These are phyloP conservation scores for Aspergillus novoparasiticus DNA, from an alignment of 2,329 filamentous ascomycete genomes.

Conservation along the genomic window DNA sequence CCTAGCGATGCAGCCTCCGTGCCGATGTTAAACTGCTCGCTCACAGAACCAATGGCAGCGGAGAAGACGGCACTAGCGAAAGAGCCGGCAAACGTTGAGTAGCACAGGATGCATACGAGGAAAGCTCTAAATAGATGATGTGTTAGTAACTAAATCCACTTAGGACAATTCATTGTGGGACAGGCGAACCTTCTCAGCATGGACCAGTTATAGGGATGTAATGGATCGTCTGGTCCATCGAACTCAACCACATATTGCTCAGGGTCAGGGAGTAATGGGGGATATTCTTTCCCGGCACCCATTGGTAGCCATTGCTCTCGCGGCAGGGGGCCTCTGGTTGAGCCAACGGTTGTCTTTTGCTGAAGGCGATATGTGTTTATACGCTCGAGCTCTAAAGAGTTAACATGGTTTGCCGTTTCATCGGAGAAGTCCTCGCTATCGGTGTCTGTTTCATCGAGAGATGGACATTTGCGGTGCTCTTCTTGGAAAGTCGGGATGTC, in stretches of 20 bases:
- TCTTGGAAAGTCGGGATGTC: slow-evolving; percentile 3
- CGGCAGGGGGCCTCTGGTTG: slow-evolving; percentile 21
- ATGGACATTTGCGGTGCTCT: slow-evolving; percentile 2
- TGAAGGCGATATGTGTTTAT: slow-evolving; percentile 27
- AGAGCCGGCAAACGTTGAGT: slow-evolving; percentile 53
- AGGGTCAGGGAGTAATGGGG: slow-evolving; percentile 51
- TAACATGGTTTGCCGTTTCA: slow-evolving; percentile 17
- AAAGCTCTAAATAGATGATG: slow-evolving; percentile 9
- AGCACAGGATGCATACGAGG: slow-evolving; percentile 36
- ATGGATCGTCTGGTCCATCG: slow-evolving; percentile 53
- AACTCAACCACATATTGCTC: slow-evolving; percentile 61
- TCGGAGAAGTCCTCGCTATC: slow-evolving; percentile 14
- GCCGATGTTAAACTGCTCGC: slow-evolving; percentile 51
- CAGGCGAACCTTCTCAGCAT: slow-evolving; percentile 44
- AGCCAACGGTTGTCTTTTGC: slow-evolving; percentile 25
- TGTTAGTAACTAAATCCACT: neutral
- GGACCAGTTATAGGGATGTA: slow-evolving; percentile 57
- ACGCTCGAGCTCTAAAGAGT: slow-evolving; percentile 23
- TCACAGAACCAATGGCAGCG: slow-evolving; percentile 60
- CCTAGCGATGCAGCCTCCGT: slow-evolving; percentile 49
- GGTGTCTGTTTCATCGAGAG: slow-evolving; percentile 8
- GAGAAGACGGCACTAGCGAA: slow-evolving; percentile 69
- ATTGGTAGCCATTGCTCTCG: slow-evolving; percentile 28
- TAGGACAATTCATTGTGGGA: neutral
- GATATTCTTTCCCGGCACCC: slow-evolving; percentile 51